A percentile compares a stretch with the other conserved stretches of the same genome.
Evolutionary conservation across 768 basidiomycete species (phyloP).

Genomic region (Obba rivulosa): DNA sequence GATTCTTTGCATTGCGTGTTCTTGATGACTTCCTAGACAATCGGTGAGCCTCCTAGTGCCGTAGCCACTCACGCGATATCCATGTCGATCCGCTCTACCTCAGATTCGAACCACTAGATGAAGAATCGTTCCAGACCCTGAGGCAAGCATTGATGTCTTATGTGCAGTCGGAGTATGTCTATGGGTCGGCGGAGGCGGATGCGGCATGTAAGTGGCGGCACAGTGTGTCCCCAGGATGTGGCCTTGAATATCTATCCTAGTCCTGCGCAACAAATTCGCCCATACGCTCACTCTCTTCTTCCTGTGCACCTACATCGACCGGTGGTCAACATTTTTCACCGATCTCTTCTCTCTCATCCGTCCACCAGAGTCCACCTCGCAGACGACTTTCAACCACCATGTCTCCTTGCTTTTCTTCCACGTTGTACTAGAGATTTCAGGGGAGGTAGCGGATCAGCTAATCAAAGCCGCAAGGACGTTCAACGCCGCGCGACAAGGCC

Average conservation of each 20-base stretch:
- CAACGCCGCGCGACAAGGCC: constrained; percentile 61
- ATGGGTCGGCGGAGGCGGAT: constrained; percentile 76
- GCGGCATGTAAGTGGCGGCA: constrained; percentile 62
- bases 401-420: constrained; percentile 88
- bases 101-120: constrained; percentile 64
- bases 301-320: constrained; percentile 78
- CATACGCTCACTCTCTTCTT: constrained; percentile 88
- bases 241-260: constrained; percentile 32
- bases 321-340: constrained; percentile 83
- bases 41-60: constrained; percentile 48
- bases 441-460: constrained; percentile 94
- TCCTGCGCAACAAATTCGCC: constrained; percentile 92
- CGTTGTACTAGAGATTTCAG: constrained; percentile 89
- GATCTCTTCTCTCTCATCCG: constrained; percentile 73
- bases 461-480: constrained; percentile 83
- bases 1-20: constrained; percentile 78
- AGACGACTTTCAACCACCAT: constrained; percentile 71
- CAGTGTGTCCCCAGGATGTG: constrained; percentile 1
- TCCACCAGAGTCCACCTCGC: constrained; percentile 48
- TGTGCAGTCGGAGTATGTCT: constrained; percentile 83
- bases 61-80: background rate
- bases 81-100: background rate
- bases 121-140: constrained; percentile 62
- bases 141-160: constrained; percentile 78
- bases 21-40: constrained; percentile 80